Conservation (phyloP, 768 basidiomycete species). For the Hygrocybe coccinea region DNA sequence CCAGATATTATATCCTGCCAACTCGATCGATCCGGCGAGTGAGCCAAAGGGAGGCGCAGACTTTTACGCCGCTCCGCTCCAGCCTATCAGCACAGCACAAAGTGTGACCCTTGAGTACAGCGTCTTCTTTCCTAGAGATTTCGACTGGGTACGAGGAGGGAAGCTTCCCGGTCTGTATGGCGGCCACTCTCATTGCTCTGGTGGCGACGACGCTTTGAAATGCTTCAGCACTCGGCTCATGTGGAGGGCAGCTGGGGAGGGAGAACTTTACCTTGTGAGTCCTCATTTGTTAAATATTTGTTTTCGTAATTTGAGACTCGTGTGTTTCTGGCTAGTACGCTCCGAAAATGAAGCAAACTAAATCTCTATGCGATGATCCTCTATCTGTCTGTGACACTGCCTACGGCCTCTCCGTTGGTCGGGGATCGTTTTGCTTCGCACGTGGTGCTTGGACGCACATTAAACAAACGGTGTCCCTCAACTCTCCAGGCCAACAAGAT, state of each 20-base stretch:
- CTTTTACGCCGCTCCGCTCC: slow-evolving; percentile 50
- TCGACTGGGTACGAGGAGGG: slow-evolving; percentile 75
- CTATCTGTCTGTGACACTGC: slow-evolving; percentile 56
- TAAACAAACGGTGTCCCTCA: slow-evolving; percentile 63
- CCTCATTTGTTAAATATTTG: background rate
- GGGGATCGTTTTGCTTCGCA: slow-evolving; percentile 62
- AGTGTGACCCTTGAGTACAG: slow-evolving; percentile 63
- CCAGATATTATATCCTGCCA: slow-evolving; percentile 62
- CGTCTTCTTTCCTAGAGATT: slow-evolving; percentile 71
- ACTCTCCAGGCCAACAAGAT: slow-evolving; percentile 67
- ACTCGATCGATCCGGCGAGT: slow-evolving; percentile 63
- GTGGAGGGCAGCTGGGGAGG: slow-evolving; percentile 66
- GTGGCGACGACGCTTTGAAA: slow-evolving; percentile 60
- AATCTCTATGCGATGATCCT: slow-evolving; percentile 51
- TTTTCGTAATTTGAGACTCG: background rate
- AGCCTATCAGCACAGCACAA: slow-evolving; percentile 37
- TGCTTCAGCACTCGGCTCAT: slow-evolving; percentile 86
- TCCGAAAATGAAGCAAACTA: slow-evolving; percentile 63
- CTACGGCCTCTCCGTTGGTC: slow-evolving; percentile 73
- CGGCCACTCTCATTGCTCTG: slow-evolving; percentile 63
- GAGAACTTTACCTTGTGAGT: slow-evolving; percentile 73
- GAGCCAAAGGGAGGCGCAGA: slow-evolving; percentile 67
- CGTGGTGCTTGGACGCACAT: slow-evolving; percentile 68
- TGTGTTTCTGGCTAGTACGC: slow-evolving; percentile 52
- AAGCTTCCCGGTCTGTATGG: slow-evolving; percentile 83